These are phyloP conservation scores for Sideroxylon spinosum DNA, from an alignment of 179 eudicot species.

Conservation along the genomic window DNA sequence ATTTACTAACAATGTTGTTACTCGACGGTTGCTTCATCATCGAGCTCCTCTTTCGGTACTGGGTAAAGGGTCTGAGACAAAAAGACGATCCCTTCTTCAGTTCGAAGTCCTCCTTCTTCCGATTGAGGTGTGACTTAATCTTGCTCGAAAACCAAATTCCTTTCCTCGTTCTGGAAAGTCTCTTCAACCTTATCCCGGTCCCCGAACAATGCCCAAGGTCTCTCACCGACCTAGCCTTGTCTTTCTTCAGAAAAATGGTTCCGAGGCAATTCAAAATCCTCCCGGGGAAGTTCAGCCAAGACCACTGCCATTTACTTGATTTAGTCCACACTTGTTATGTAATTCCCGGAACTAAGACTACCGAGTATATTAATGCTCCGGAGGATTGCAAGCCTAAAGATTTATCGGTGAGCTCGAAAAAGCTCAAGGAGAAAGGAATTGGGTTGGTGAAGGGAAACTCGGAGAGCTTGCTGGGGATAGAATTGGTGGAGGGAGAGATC, in stretches of 20 bases:
- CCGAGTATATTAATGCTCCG: neutral
- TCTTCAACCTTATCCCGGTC: conserved; percentile 39
- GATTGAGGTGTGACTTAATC: conserved; percentile 42
- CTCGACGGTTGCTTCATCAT: conserved; percentile 56
- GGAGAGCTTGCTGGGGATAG: conserved; percentile 34
- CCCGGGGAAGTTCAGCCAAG: conserved; percentile 31
- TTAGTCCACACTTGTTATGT: conserved; percentile 41
- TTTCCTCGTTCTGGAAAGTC: conserved; percentile 38
- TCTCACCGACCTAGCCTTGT: conserved; percentile 37
- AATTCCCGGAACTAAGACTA: conserved; percentile 27
- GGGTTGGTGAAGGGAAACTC: conserved; percentile 21
- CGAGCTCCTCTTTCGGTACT: conserved; percentile 49
- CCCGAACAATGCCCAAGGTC: conserved; percentile 26
- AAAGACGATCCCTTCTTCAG: conserved; percentile 47
- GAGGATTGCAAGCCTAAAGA: too few relatives aligned
- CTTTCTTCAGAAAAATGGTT: conserved; percentile 40
- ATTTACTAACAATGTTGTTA: conserved; percentile 44
- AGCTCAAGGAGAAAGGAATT: conserved; percentile 32
- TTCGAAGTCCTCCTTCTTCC: conserved; percentile 22
- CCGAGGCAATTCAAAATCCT: conserved; percentile 24
- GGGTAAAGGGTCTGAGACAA: conserved; percentile 38
- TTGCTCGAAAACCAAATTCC: conserved; percentile 67
- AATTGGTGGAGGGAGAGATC: conserved; percentile 31
- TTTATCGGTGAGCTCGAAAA: conserved; percentile 13
- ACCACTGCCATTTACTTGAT: conserved; percentile 52